These are phyloP conservation scores for Epicoccum nigrum DNA, from an alignment of 2,329 filamentous ascomycete genomes.

Conservation along the genomic window DNA sequence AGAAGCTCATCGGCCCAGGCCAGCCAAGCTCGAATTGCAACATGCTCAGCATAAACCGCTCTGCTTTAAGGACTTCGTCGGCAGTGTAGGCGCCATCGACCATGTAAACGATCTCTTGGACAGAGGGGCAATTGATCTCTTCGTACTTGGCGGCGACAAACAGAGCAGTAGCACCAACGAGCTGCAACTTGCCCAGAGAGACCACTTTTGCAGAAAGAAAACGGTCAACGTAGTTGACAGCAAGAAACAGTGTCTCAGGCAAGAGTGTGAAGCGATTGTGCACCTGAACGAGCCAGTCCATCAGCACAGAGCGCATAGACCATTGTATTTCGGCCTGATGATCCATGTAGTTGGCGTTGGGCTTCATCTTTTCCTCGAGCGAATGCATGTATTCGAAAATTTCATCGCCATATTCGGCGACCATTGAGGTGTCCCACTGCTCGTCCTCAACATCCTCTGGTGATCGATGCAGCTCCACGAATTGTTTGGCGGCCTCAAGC, in stretches of 20 bases:
- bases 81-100: constrained; percentile 88
- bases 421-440: constrained; percentile 94
- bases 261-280: constrained; percentile 89
- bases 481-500: constrained; percentile 68
- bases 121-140: constrained; percentile 96
- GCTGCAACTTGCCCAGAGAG: constrained; percentile 90
- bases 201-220: constrained; percentile 95
- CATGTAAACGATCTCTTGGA: constrained; percentile 97
- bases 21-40: constrained; percentile 93
- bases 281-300: constrained; percentile 98
- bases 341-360: constrained; percentile 95
- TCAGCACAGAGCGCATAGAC: constrained; percentile 96
- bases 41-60: constrained; percentile 98
- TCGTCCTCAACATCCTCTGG: constrained; percentile 86
- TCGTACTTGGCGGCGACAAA: constrained; percentile 98
- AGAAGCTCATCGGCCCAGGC: constrained; percentile 99
- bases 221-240: constrained; percentile 95
- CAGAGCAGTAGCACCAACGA: constrained; percentile 93
- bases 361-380: constrained; percentile 86
- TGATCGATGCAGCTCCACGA: constrained; percentile 70
- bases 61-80: constrained; percentile 95
- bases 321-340: constrained; percentile 96
- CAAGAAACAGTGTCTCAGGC: constrained; percentile 92
- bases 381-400: constrained; percentile 92
- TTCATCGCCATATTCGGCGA: constrained; percentile 93